Conservation (phyloP, 768 basidiomycete genomes). For the Holtermannia corniformis region DNA sequence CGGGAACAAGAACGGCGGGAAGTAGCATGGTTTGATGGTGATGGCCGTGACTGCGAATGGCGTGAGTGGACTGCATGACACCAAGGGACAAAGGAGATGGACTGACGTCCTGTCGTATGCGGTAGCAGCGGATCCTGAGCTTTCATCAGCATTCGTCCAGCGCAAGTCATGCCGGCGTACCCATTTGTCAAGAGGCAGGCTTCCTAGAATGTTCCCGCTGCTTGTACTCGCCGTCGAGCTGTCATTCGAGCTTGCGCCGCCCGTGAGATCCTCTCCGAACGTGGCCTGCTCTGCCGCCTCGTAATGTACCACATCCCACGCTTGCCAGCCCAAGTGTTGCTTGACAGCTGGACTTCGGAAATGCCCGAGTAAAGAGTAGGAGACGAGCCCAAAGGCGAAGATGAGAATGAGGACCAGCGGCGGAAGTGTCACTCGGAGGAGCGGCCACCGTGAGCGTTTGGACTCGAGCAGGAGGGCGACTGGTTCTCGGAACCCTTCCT, state of each 20-base stretch:
- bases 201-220: conserved; percentile 49
- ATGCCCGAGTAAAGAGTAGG: conserved; percentile 71
- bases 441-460: not conserved
- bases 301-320: conserved; percentile 59
- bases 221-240: conserved; percentile 8
- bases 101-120: conserved; percentile 67
- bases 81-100: not conserved
- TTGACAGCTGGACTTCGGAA: conserved; percentile 44
- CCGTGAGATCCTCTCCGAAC: conserved; percentile 54
- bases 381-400: conserved; percentile 64
- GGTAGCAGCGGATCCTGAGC: conserved; percentile 60
- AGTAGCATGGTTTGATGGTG: conserved; percentile 56
- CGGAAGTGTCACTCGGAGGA: conserved; percentile 4
- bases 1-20: conserved; percentile 49
- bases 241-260: conserved; percentile 44
- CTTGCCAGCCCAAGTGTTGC: conserved; percentile 78
- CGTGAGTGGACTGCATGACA: not conserved
- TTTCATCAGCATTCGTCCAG: not conserved
- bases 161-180: conserved; percentile 15
- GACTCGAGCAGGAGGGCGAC: not conserved
- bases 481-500: not conserved
- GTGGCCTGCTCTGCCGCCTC: conserved; percentile 13
- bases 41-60: conserved; percentile 67
- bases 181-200: conserved; percentile 69
- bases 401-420: conserved; percentile 49